These are phyloP conservation scores for Pleoardoris graminearum DNA, from an alignment of 2,329 filamentous ascomycete species.

Conservation along the genomic window DNA sequence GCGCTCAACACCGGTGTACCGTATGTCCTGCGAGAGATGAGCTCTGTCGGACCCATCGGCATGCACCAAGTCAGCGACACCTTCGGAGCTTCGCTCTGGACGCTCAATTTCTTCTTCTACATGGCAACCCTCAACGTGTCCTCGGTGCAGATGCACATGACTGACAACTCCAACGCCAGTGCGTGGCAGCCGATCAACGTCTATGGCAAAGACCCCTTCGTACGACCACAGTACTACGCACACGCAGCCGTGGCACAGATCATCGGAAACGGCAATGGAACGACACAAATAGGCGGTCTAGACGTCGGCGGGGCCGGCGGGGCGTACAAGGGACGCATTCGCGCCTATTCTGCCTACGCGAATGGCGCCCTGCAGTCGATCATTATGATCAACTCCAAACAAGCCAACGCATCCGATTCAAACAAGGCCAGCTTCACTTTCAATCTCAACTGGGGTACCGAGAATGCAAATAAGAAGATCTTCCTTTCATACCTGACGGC, in stretches of 20 bases:
- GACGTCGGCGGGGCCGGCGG: constrained; percentile 35
- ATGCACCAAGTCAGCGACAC: constrained; percentile 52
- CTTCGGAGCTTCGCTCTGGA: constrained; percentile 57
- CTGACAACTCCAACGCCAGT: constrained; percentile 56
- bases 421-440: constrained; percentile 49
- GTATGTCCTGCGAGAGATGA: constrained; percentile 58
- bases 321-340: constrained; percentile 48
- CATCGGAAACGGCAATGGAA: constrained; percentile 53
- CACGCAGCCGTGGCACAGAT: constrained; percentile 56
- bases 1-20: constrained; percentile 49
- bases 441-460: constrained; percentile 46
- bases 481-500: constrained; percentile 54
- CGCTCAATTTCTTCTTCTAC: constrained; percentile 58
- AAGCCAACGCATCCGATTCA: constrained; percentile 46
- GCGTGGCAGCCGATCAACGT: constrained; percentile 54
- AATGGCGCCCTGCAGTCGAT: constrained; percentile 48
- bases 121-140: constrained; percentile 53
- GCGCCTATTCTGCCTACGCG: constrained; percentile 53
- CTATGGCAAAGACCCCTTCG: constrained; percentile 47
- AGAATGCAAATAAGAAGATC: constrained; percentile 48
- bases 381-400: constrained; percentile 53
- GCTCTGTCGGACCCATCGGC: constrained; percentile 55
- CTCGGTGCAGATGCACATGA: constrained; percentile 59
- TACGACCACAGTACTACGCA: constrained; percentile 56
- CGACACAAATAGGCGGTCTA: constrained; percentile 49